Evolutionary conservation across 1,284 basidiomycete genomes (phyloP), one percentile per base, ranked within the genome.

Genomic region (Vanrija sp.): DNA sequence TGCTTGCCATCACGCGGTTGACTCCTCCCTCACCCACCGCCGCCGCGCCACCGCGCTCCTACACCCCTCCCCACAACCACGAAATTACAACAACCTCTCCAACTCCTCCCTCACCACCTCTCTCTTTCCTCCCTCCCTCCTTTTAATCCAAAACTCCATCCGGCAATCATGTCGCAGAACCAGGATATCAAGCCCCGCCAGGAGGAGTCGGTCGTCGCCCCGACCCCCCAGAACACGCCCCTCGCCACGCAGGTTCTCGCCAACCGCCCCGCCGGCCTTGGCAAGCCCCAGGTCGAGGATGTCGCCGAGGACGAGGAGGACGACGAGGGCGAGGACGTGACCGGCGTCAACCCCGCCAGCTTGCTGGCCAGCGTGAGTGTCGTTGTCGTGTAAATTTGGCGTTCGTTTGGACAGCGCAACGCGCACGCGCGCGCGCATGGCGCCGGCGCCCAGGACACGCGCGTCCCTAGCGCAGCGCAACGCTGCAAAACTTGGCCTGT

Each of bases 141-240:
- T 46, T 49, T 8, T 23, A 48, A n/a, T 40, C 29, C 12, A 34
- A 34, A 34, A 34, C 23, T 46, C 34, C 44, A 29, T 10, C 28
- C 40, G 7, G 25, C n/a, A 42, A 65, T 47, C 48, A 75, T 75
- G 73, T 69, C 73, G 25, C 67, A 72, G 55, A 66, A 62, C 18
- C 69, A 73, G 57, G 60, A 73, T 52, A 72, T 73, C 64, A 65
- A 68, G 51, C 60, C 43, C 29, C 65, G 70, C 51, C 49, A 57
- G 25, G 69, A 71, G 51, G 57, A 65, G 44, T 60, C 63, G 18
- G 61, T 68, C 58, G 69, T 76, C 56, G 87, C 88, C 5, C 87
- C 88, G 19, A 90, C 88, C 21, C 88, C 88, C 15, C 86, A 88
- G 74, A 90, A 90, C 80, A 89, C 88, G 15, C 88, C 88, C 16